Percentiles rank a stretch among this genome's conserved stretches.
These are phyloP conservation scores for Penicillium freii DNA, from an alignment of 2,329 filamentous ascomycete species.

Conservation along the genomic window DNA sequence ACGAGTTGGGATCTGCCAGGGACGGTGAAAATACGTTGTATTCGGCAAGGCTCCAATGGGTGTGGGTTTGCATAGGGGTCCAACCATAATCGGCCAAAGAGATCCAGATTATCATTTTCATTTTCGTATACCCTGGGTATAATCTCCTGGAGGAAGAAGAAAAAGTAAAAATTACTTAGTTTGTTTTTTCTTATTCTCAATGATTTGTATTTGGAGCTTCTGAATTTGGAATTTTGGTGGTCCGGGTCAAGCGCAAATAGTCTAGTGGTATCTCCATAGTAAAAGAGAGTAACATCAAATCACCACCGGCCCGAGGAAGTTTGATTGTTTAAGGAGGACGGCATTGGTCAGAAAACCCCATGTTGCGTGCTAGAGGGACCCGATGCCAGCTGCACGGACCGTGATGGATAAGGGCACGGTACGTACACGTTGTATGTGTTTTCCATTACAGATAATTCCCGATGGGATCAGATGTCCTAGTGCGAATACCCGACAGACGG, in stretches of 20 bases:
- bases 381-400: slow-evolving; percentile 26
- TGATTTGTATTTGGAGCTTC: slow-evolving; percentile 7
- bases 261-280: slow-evolving; percentile 16
- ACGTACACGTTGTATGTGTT: slow-evolving; percentile 18
- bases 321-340: slow-evolving; percentile 28
- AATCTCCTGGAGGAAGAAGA: neutral
- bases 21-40: slow-evolving; percentile 28
- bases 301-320: slow-evolving; percentile 20
- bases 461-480: slow-evolving; percentile 33
- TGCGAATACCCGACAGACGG: slow-evolving; percentile 34
- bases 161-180: neutral
- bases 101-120: slow-evolving; percentile 11
- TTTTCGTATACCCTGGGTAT: neutral
- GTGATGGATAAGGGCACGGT: slow-evolving; percentile 20
- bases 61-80: slow-evolving; percentile 27
- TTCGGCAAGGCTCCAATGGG: slow-evolving; percentile 24
- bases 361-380: slow-evolving; percentile 31
- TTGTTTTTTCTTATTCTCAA: slow-evolving; percentile 6
- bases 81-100: slow-evolving; percentile 21
- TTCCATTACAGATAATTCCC: slow-evolving; percentile 25
- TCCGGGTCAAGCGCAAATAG: slow-evolving; percentile 11
- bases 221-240: slow-evolving; percentile 13
- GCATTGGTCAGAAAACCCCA: slow-evolving; percentile 29
- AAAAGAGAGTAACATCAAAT: slow-evolving; percentile 27
- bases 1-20: slow-evolving; percentile 33